A percentile compares a stretch with the other conserved stretches of the same genome.
phyloP scores from a whole-genome alignment of 2,329 filamentous ascomycete species.

The Cryphonectria carpinicola region DNA sequence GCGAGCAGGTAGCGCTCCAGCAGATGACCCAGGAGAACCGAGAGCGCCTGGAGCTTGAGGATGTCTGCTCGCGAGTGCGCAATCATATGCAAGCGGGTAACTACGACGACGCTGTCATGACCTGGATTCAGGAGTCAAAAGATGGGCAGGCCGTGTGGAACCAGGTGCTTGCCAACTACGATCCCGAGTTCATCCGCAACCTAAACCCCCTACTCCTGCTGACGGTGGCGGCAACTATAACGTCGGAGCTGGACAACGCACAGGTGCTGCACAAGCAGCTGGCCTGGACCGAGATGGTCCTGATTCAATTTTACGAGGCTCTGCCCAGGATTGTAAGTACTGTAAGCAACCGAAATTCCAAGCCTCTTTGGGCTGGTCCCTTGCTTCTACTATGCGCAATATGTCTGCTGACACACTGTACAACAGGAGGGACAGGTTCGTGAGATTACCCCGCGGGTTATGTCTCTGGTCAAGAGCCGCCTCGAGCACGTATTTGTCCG shows the following conservation, averaged over 20 bases:
- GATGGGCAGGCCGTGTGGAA: conserved; percentile 65
- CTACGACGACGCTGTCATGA: conserved; percentile 65
- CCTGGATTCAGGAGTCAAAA: conserved; percentile 65
- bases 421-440: conserved; percentile 57
- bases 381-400: not conserved
- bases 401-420: conserved; percentile 5
- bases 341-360: not conserved
- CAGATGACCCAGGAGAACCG: conserved; percentile 46
- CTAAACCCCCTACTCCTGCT: conserved; percentile 65
- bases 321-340: conserved; percentile 55
- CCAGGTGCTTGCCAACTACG: conserved; percentile 55
- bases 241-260: conserved; percentile 58
- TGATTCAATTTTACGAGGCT: conserved; percentile 56
- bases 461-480: conserved; percentile 55
- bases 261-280: conserved; percentile 58
- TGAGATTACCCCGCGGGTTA: conserved; percentile 61
- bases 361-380: not conserved
- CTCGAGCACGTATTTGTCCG: conserved; percentile 57
- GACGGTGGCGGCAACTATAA: conserved; percentile 67
- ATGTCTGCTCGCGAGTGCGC: conserved; percentile 62
- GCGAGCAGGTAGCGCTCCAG: conserved; percentile 41
- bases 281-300: conserved; percentile 62
- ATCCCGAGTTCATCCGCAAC: conserved; percentile 56
- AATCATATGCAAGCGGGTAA: conserved; percentile 63
- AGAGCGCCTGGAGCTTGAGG: conserved; percentile 59